A percentile compares a stretch with the other conserved stretches of the same genome.
phyloP scores from a whole-genome alignment of 768 basidiomycete genomes.

The Clathrus columnatus region DNA sequence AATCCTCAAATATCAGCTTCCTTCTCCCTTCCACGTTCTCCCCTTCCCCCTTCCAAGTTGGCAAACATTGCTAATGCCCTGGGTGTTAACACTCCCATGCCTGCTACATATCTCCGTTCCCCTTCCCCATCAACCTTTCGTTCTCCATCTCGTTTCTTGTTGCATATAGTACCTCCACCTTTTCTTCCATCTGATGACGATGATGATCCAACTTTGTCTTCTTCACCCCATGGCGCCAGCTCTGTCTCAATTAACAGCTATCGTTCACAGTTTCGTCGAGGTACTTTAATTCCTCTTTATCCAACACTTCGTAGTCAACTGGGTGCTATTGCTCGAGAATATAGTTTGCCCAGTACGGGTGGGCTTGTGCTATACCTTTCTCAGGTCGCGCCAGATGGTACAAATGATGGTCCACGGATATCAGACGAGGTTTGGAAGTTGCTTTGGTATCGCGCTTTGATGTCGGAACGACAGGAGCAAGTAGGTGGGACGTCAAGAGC shows the following conservation, averaged over 20 bases:
- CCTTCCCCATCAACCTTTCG: conserved; percentile 36
- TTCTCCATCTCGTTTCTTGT: conserved; percentile 45
- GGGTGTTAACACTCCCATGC: conserved; percentile 68
- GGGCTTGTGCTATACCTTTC: conserved; percentile 82
- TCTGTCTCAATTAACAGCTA: conserved; percentile 63
- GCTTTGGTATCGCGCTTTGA: conserved; percentile 70
- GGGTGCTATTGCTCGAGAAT: conserved; percentile 85
- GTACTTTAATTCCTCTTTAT: conserved; percentile 80
- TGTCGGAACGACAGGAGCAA: conserved; percentile 43
- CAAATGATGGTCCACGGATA: conserved; percentile 61
- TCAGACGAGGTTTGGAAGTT: conserved; percentile 84
- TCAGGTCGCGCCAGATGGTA: conserved; percentile 21
- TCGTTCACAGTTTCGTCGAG: conserved; percentile 70
- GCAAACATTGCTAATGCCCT: conserved; percentile 82
- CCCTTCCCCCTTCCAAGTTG: conserved; percentile 65
- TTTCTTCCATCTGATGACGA: conserved; percentile 47
- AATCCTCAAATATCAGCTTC: neutral
- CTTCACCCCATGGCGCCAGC: conserved; percentile 26
- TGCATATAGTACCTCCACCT: conserved; percentile 76
- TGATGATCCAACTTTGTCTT: conserved; percentile 25
- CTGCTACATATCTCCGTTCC: conserved; percentile 34
- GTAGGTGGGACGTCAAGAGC: conserved; percentile 22
- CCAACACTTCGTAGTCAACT: conserved; percentile 78
- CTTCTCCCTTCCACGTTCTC: conserved; percentile 47
- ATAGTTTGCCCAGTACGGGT: conserved; percentile 77